Evolutionary conservation across 257 asterid genomes (phyloP).

Genomic region (Salvia miltiorrhiza): DNA sequence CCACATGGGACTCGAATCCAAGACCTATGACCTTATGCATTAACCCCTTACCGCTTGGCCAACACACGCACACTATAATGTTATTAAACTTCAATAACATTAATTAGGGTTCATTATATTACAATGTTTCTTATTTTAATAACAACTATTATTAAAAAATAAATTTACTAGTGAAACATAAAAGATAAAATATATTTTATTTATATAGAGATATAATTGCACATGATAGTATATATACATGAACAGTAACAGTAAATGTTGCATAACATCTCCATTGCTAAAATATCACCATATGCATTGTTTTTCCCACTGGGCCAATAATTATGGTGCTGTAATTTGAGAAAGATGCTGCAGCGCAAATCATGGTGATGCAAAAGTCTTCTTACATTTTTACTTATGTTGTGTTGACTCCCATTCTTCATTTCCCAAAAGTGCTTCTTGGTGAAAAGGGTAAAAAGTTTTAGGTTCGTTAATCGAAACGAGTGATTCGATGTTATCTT

Average conservation of each 20-base stretch:
- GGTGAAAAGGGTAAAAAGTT: neutral
- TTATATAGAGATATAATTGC: no score
- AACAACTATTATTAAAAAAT: no score
- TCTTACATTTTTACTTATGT: neutral
- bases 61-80: no score
- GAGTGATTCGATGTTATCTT: neutral
- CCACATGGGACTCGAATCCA: no score
- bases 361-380: slow-evolving; percentile 22
- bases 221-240: neutral
- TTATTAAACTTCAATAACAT: no score
- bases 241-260: neutral
- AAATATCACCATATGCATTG: no score
- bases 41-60: no score
- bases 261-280: neutral
- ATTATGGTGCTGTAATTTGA: neutral
- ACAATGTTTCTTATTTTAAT: no score
- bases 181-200: no score
- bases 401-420: neutral
- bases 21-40: no score
- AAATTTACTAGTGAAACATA: no score
- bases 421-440: neutral
- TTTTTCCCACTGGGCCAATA: neutral
- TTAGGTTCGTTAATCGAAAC: neutral
- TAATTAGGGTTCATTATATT: no score
- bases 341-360: slow-evolving; percentile 27